phyloP scores from a whole-genome alignment of 2,329 filamentous ascomycete species.

The Metarhizium guizhouense region DNA sequence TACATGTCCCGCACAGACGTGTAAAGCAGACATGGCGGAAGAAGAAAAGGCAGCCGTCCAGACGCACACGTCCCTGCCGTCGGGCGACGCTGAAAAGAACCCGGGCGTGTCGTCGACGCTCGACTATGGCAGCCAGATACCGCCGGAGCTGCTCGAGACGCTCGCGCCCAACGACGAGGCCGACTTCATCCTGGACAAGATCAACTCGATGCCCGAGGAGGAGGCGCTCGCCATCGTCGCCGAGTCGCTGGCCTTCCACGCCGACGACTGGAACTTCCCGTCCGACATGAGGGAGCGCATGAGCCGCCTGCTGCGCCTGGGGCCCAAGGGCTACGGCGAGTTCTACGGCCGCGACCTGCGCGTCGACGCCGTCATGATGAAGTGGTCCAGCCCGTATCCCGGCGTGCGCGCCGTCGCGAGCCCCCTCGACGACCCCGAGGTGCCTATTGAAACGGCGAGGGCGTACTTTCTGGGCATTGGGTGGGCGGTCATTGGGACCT shows the following conservation, averaged over 20 bases:
- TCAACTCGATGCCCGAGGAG: slow-evolving; percentile 33
- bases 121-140: slow-evolving; percentile 25
- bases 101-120: background rate
- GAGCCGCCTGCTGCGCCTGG: slow-evolving; percentile 23
- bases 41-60: background rate
- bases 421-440: slow-evolving; percentile 22
- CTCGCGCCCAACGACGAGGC: slow-evolving; percentile 32
- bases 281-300: slow-evolving; percentile 32
- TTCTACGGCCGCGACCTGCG: slow-evolving; percentile 31
- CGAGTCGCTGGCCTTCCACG: slow-evolving; percentile 28
- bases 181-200: slow-evolving; percentile 28
- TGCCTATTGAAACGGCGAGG: slow-evolving; percentile 31
- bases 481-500: slow-evolving; percentile 14
- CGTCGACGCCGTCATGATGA: slow-evolving; percentile 30
- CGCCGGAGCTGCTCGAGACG: slow-evolving; percentile 28
- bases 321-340: slow-evolving; percentile 29
- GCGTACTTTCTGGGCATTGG: slow-evolving; percentile 31
- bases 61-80: background rate
- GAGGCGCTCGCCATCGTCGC: slow-evolving; percentile 30
- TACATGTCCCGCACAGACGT: too few species aligned
- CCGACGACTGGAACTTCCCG: slow-evolving; percentile 36
- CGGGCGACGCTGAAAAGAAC: slow-evolving; percentile 2
- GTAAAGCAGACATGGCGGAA: background rate
- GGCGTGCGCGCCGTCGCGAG: slow-evolving; percentile 32
- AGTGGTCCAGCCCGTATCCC: slow-evolving; percentile 32